A percentile compares a stretch with the other conserved stretches of the same genome.
Conservation (phyloP, 1,284 basidiomycete genomes). For the Ceratobasidium sp. region DNA sequence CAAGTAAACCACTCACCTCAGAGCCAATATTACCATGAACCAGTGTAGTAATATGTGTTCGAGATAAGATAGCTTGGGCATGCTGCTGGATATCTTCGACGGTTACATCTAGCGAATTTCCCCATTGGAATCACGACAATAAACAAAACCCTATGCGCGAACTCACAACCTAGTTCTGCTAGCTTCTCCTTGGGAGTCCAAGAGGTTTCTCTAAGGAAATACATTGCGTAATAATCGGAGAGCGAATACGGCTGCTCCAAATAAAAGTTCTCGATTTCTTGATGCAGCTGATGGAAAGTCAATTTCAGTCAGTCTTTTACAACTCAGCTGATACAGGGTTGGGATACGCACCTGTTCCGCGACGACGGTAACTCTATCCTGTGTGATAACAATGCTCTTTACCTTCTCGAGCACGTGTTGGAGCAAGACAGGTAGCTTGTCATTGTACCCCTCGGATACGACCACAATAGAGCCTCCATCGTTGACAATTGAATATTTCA, state of each 20-base stretch:
- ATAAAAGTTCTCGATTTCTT: constrained; percentile 86
- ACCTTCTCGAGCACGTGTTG: constrained; percentile 78
- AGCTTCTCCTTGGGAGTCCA: constrained; percentile 87
- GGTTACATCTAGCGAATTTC: constrained; percentile 62
- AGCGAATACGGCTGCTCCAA: constrained; percentile 84
- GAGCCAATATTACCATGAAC: constrained; percentile 86
- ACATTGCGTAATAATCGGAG: constrained; percentile 78
- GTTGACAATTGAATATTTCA: constrained; percentile 76
- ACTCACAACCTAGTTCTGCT: constrained; percentile 75
- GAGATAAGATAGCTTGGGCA: constrained; percentile 66
- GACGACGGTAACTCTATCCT: constrained; percentile 79
- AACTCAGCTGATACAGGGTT: constrained; percentile 40
- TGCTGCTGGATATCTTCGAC: constrained; percentile 76
- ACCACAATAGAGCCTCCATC: constrained; percentile 75
- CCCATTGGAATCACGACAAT: neutral
- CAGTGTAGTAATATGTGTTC: constrained; percentile 77
- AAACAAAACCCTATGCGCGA: constrained; percentile 14
- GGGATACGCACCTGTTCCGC: constrained; percentile 74
- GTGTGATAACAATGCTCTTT: constrained; percentile 70
- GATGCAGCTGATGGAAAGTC: constrained; percentile 60
- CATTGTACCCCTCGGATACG: constrained; percentile 87
- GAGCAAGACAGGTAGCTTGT: constrained; percentile 84
- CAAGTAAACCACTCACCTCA: constrained; percentile 60
- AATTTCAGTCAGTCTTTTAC: constrained; percentile 5
- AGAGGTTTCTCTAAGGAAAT: constrained; percentile 71